Base-by-base conservation (phyloP, 768 basidiomycete species). In the Psilocybe azurescens region DNA sequence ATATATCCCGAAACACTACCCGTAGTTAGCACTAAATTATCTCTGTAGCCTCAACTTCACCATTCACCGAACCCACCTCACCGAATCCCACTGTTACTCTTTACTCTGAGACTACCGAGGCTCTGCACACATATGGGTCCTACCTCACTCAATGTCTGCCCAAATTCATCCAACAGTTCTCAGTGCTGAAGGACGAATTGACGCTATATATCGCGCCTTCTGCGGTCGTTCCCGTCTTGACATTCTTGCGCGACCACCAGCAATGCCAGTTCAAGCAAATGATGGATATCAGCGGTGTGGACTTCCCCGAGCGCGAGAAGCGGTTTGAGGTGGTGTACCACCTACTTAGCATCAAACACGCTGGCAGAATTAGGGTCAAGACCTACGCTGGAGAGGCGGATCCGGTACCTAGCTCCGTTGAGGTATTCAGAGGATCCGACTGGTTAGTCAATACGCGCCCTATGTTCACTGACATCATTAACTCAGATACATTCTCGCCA, bases 281-380 rank as follows among this genome's bases (percentile, higher is more conserved):
- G 61, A 93, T 97, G 85, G 97, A 99, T 73, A 91, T 99, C 72
- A 94, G 91, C 65, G 97, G 93, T 32, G 97, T 91, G 24, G 97
- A 99, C 79, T 98, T 89, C 73, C 97, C 97, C 1, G 93, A 96
- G 74, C 83, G 93, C 66, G 87, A 91, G 69, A 92, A 95, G 75
- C 86, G 97, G 63, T 99, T 99, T 74, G 97, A 99, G 80, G 88
- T 99, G 59, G 95, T 97, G 14, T 99, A 99, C 78, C 92, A 99
- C 79, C 78, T 99, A 60, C 80, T 99, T 63, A 95, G 93, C 72
- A 74, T 94, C 67, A 77, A 77, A 67, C 83, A 91, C 72, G 89
- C 86, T 61, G 91, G 92, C 50, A 83, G 97, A 66, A 93, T 99
- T 72, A 82, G 97, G 60, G 95, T 99, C 66, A 99, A 99, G 84